A percentile compares a stretch with the other conserved stretches of the same genome.
phyloP scores from a whole-genome alignment of 1,284 basidiomycete genomes.

The Agroathelia rolfsii region DNA sequence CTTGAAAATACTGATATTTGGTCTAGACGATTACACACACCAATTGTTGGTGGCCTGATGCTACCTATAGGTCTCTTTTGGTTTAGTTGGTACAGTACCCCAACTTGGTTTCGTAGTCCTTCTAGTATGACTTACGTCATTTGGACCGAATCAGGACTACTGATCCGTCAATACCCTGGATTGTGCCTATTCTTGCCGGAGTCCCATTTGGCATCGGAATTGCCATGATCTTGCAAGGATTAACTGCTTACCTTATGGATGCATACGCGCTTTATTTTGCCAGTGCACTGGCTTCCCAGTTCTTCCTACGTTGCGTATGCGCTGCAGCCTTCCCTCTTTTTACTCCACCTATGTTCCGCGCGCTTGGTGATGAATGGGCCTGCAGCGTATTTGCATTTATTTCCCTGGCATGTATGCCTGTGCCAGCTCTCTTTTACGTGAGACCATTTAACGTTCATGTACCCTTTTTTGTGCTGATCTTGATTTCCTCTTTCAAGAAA shows the following conservation, averaged over 20 bases:
- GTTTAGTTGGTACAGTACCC: conserved; percentile 31
- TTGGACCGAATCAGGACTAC: conserved; percentile 42
- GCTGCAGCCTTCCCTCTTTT: conserved; percentile 60
- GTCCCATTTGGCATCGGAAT: conserved; percentile 57
- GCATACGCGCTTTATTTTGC: conserved; percentile 55
- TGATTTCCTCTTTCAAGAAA: too few relatives aligned
- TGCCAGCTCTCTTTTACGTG: conserved; percentile 33
- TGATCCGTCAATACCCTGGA: conserved; percentile 46
- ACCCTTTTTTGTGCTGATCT: too few relatives aligned
- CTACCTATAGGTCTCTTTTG: conserved; percentile 57
- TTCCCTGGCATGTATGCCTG: conserved; percentile 43
- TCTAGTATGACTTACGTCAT: conserved; percentile 2
- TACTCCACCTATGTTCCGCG: conserved; percentile 44
- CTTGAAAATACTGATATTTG: conserved; percentile 13
- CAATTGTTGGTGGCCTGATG: conserved; percentile 42
- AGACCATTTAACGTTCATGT: conserved; percentile 3
- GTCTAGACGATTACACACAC: conserved; percentile 49
- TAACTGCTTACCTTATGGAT: conserved; percentile 60
- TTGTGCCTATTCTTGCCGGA: conserved; percentile 51
- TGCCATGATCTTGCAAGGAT: conserved; percentile 47
- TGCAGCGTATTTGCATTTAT: conserved; percentile 54
- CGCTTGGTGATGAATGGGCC: conserved; percentile 58
- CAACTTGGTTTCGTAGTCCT: conserved; percentile 2
- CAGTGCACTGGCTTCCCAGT: conserved; percentile 58
- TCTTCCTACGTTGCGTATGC: conserved; percentile 54